Base-by-base conservation (phyloP, 176 grass and related monocot species). In the Cenchrus americanus region DNA sequence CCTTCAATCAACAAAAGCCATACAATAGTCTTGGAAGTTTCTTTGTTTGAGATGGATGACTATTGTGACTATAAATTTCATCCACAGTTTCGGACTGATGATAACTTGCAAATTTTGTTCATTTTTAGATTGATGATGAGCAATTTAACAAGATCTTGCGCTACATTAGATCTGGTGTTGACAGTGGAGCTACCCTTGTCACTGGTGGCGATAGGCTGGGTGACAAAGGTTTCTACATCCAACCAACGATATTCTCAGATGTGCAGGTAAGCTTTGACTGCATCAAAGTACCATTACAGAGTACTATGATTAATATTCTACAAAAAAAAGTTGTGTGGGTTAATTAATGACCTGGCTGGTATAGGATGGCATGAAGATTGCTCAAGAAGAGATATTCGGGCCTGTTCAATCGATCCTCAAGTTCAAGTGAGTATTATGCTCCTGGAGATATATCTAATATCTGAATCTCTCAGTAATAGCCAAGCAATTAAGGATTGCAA, bases 221-320 rank as follows among this genome's bases (percentile, higher is more conserved):
- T 14, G 88, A 75, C 81, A 99, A 91, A 83, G 96, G 96, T 59
- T 99, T 81, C 77, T 99, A 96, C 83, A 89, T 99, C 84, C 86
- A 95, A 81, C 96, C 96, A n/a, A 99, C 96, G 26, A 51, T 99
- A 64, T 99, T 99, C 66, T 85, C 91, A 19, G 93, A 99, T 87
- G 96, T 99, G 14, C 66, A 94, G 93, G 96, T 99, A 80, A 80
- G 42, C 22, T 80, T 54, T 81, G 21, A 40, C 26, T 15, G 7
- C 71, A 8, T 14, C 14, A 17, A 54, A 60, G 48, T 75, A 50
- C 0, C 7, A 18, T 3, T 37, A 13, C 47, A 55, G 34, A 37
- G 34, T 37, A 37, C 34, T 37, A 4, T 37, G 27, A 50, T 67
- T 79, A 73, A 63, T 72, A 46, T 50, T 72, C 46, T 44, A 49